These are phyloP conservation scores for Neocallimastix lanati DNA, from an alignment of 192 early-diverging fungal genomes.

Conservation along the genomic window DNA sequence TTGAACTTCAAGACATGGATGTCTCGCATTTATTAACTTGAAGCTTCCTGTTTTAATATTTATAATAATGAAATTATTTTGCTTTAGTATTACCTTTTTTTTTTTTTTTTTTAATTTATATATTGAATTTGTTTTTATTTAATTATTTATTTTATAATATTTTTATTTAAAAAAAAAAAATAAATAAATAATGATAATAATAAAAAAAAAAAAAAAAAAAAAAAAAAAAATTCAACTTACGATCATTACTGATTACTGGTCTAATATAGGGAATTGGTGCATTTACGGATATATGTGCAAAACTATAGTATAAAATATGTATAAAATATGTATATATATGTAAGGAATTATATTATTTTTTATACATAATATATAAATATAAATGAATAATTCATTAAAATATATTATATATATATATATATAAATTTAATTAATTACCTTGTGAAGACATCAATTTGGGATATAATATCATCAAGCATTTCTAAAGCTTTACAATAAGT, in stretches of 20 bases:
- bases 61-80: not conserved
- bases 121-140: too few relatives aligned
- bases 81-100: not conserved
- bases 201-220: too few relatives aligned
- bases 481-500: conserved; percentile 70
- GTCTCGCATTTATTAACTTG: conserved; percentile 50
- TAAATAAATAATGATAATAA: too few relatives aligned
- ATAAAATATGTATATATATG: too few relatives aligned
- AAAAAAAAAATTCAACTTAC: conserved; percentile 8
- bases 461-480: conserved; percentile 49
- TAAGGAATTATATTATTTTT: too few relatives aligned
- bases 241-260: conserved; percentile 40
- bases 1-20: conserved; percentile 88
- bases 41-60: conserved; percentile 44
- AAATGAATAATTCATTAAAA: too few relatives aligned
- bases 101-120: too few relatives aligned
- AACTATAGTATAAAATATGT: conserved; percentile 20
- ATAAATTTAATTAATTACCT: conserved; percentile 27
- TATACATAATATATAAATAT: too few relatives aligned
- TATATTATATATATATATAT: too few relatives aligned
- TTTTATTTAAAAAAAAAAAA: too few relatives aligned
- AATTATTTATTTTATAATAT: too few relatives aligned
- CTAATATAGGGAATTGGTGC: conserved; percentile 73
- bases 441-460: conserved; percentile 72
- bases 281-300: conserved; percentile 65